phyloP scores from a whole-genome alignment of 148 eudicot species.

The Arctostaphylos glauca region DNA sequence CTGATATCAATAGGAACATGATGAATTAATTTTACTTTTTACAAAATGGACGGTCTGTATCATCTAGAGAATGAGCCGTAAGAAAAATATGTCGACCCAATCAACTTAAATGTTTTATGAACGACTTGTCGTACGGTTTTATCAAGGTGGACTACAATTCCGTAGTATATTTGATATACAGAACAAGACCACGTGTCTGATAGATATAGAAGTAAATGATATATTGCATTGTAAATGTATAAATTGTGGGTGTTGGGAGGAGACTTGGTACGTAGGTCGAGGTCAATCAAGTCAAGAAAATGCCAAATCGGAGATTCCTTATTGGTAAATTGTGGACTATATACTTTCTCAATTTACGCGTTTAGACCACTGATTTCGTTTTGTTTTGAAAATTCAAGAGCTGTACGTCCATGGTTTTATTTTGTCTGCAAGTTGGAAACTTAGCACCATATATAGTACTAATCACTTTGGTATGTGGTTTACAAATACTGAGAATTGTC shows the following conservation, averaged over 20 bases:
- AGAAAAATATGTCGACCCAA: too few relatives aligned
- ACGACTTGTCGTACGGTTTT: too few relatives aligned
- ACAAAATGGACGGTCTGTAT: too few relatives aligned
- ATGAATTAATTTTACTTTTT: too few relatives aligned
- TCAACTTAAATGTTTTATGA: too few relatives aligned
- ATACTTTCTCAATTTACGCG: neutral
- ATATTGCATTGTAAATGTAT: too few relatives aligned
- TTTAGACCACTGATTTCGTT: neutral
- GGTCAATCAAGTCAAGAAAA: constrained; percentile 11
- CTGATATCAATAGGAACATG: too few relatives aligned
- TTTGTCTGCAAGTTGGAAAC: constrained; percentile 1
- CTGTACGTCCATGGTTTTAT: neutral
- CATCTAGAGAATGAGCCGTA: too few relatives aligned
- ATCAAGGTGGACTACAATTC: too few relatives aligned
- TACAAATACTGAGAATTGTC: neutral
- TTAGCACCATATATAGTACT: neutral
- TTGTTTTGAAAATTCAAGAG: neutral
- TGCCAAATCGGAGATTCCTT: neutral
- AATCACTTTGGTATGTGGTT: neutral
- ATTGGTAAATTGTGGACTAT: neutral
- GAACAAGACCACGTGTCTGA: too few relatives aligned
- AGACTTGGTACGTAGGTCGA: constrained; percentile 3
- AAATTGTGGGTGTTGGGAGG: neutral
- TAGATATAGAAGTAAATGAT: too few relatives aligned
- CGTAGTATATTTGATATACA: too few relatives aligned